Conservation (phyloP, 1,139 yeast genomes). For the Zygosaccharomyces sapae region DNA sequence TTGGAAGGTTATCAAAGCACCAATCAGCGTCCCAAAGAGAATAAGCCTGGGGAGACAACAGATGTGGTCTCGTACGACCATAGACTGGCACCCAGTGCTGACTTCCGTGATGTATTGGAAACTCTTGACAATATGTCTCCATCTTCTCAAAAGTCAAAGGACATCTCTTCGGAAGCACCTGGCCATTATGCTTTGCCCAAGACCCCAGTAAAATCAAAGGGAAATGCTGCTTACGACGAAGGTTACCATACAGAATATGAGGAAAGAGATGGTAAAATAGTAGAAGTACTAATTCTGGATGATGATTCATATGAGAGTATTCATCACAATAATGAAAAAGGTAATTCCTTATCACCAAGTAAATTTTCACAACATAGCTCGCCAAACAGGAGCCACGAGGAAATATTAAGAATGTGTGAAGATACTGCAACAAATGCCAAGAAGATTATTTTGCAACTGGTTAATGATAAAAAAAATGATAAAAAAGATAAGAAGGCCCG, state of each 20-base stretch:
- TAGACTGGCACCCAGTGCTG: constrained; percentile 2
- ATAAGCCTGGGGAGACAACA: background rate
- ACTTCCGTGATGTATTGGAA: constrained; percentile 4
- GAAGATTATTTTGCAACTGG: constrained; percentile 24
- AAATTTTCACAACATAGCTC: constrained; percentile 5
- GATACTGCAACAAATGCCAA: constrained; percentile 31
- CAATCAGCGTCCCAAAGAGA: background rate
- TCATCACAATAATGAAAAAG: background rate
- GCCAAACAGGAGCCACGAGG: constrained; percentile 15
- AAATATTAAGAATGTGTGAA: constrained; percentile 30
- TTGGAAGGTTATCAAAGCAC: constrained; percentile 1
- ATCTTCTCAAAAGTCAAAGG: background rate
- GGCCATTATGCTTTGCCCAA: background rate
- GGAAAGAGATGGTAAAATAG: constrained; percentile 21
- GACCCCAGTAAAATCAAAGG: background rate
- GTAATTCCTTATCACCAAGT: background rate
- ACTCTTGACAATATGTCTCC: constrained; percentile 4
- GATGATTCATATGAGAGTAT: constrained; percentile 15
- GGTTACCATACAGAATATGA: constrained; percentile 14
- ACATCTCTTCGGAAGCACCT: background rate
- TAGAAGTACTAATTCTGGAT: constrained; percentile 30
- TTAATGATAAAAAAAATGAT: constrained; percentile 6
- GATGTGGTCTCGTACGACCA: background rate
- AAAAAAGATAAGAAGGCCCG: constrained; percentile 3
- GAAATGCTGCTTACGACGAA: background rate